phyloP scores from a whole-genome alignment of 495 filamentous ascomycete genomes.

The Cladorrhinum samala region DNA sequence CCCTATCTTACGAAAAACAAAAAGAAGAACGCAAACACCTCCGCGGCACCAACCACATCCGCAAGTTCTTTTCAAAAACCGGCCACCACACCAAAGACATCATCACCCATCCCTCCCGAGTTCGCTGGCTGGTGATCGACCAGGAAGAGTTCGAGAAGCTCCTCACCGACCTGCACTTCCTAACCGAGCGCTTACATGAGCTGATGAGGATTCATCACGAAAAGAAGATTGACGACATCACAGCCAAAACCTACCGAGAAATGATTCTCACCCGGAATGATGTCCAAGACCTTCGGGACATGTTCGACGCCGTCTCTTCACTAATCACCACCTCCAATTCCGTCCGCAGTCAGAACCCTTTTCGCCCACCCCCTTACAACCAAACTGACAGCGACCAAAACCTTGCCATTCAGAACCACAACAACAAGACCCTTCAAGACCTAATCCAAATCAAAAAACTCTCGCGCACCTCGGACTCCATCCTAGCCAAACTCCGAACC shows the following conservation, averaged over 20 bases:
- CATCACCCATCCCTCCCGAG: slow-evolving; percentile 24
- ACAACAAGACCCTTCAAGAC: slow-evolving; percentile 24
- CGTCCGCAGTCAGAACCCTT: too few relatives aligned
- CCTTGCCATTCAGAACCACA: not conserved
- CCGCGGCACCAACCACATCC: slow-evolving; percentile 24
- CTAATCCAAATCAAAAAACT: slow-evolving; percentile 27
- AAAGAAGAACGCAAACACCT: slow-evolving; percentile 16
- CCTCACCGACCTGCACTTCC: slow-evolving; percentile 22
- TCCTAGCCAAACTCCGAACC: slow-evolving; percentile 16
- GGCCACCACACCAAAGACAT: slow-evolving; percentile 26
- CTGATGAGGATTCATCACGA: slow-evolving; percentile 23
- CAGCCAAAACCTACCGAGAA: slow-evolving; percentile 30
- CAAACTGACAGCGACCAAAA: slow-evolving; percentile 8
- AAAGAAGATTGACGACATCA: slow-evolving; percentile 27
- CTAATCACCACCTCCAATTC: slow-evolving; percentile 16
- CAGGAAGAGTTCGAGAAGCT: slow-evolving; percentile 24
- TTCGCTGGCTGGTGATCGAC: slow-evolving; percentile 27
- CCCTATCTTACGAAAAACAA: slow-evolving; percentile 25
- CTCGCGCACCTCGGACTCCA: slow-evolving; percentile 19
- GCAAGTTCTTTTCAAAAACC: slow-evolving; percentile 19
- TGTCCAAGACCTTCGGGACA: slow-evolving; percentile 23
- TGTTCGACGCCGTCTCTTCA: slow-evolving; percentile 21
- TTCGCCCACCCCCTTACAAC: too few relatives aligned
- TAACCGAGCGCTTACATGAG: slow-evolving; percentile 30
- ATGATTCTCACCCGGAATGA: slow-evolving; percentile 28